Base-by-base conservation (phyloP, 140 eudicot species). In the Flaveria floridana region DNA sequence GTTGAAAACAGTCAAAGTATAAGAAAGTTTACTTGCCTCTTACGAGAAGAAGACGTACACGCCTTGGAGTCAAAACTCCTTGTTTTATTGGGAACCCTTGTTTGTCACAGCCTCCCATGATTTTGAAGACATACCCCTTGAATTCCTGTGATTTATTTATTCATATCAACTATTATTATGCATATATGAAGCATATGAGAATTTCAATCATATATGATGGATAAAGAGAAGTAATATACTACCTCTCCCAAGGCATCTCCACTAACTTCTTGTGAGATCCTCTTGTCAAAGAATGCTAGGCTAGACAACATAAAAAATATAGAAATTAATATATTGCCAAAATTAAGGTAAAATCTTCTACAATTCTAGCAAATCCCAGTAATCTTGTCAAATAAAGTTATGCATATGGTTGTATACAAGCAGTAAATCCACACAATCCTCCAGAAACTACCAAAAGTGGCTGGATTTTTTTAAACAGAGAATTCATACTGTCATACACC, bases 91-190 rank as follows among this genome's bases (percentile, higher is more conserved):
- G 93, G 73, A 87, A 87, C 0, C 92, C 92, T 76, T 87, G 93
- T 72, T 87, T 87, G 87, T 87, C 93, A 81, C 93, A 87, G 7
- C 93, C 93, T 67, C 93, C 93, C 93, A 87, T 87, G 58, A 87
- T 87, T 80, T 87, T 87, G 82, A 87, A 87, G 2, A 87, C 94
- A 44, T 87, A 87, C 30, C 94, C 94, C 74, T 87, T 87, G 72
- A 87, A 87, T 34, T 87, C 94, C 94, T 87, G 58, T 46, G 6
- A 69, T 67, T 20, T 26, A 12, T 68, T 25, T 16, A 7, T 44
- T 6, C 10, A 1, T 9, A 9, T 44, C 14, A 11, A 44, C 0
- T 44, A 6, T 44, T 44, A 6, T 44, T 44, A 44, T 44, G 10
- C 1, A 11, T 7, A 44, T 44, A 44, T 7, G 50, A 44, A 44